A percentile compares a stretch with the other conserved stretches of the same genome.
Evolutionary conservation across 371 early-diverging fungal species (phyloP).

Genomic region (Syncephalis fuscata): DNA sequence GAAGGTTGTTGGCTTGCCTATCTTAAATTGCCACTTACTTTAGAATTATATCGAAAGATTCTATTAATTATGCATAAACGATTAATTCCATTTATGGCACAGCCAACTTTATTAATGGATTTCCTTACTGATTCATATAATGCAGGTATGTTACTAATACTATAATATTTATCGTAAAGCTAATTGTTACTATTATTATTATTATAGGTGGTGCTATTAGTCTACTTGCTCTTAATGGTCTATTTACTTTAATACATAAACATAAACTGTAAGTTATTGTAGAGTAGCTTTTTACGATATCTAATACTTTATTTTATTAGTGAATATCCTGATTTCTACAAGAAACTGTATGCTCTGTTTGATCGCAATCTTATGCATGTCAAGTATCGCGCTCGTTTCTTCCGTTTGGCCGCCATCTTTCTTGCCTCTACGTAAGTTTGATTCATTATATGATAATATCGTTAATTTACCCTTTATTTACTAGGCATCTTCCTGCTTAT

Average conservation of each 20-base stretch:
- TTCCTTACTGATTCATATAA: constrained; percentile 82
- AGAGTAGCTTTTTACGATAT: neutral
- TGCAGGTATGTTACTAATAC: constrained; percentile 22
- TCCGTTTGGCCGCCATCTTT: constrained; percentile 73
- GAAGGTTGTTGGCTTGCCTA: constrained; percentile 67
- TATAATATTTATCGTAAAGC: neutral
- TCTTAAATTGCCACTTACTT: constrained; percentile 47
- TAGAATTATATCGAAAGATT: constrained; percentile 57
- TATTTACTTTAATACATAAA: constrained; percentile 78
- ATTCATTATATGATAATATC: neutral
- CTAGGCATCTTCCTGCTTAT: constrained; percentile 67
- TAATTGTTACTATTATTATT: neutral
- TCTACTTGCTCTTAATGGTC: constrained; percentile 78
- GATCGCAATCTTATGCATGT: constrained; percentile 76
- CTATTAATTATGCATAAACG: constrained; percentile 67
- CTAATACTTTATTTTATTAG: constrained; percentile 13
- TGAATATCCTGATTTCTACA: constrained; percentile 93
- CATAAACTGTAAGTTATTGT: constrained; percentile 57
- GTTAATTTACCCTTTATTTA: neutral
- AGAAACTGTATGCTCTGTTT: constrained; percentile 74
- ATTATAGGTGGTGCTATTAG: constrained; percentile 57
- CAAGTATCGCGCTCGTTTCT: constrained; percentile 85
- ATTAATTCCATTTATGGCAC: constrained; percentile 64
- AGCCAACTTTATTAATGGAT: constrained; percentile 70
- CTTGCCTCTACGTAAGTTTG: constrained; percentile 63